phyloP scores from a whole-genome alignment of 495 filamentous ascomycete genomes.

The Parathielavia hyrcaniae region DNA sequence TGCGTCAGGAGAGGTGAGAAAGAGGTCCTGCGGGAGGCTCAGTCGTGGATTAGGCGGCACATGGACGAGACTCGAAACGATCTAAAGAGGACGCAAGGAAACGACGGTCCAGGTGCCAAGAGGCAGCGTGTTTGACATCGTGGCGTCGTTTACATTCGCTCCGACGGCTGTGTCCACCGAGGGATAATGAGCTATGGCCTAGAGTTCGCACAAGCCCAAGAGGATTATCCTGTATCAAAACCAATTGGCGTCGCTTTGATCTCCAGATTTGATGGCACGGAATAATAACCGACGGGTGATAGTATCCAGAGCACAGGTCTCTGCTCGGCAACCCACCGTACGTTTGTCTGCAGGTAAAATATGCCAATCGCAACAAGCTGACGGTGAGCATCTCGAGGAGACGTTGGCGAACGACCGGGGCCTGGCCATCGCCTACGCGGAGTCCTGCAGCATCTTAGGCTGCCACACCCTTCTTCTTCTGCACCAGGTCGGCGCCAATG shows the following conservation, averaged over 20 bases:
- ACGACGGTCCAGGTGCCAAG: slow-evolving; percentile 22
- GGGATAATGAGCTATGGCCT: background rate
- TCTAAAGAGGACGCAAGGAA: background rate
- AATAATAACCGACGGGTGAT: background rate
- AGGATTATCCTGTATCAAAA: background rate
- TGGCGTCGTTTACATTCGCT: background rate
- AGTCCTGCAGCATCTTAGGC: background rate
- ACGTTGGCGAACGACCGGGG: background rate
- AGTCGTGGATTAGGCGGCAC: slow-evolving; percentile 18
- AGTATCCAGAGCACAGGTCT: background rate
- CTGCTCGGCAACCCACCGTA: background rate
- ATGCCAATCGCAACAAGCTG: too few relatives aligned
- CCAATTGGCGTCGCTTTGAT: too few relatives aligned
- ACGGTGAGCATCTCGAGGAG: too few relatives aligned
- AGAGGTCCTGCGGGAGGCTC: slow-evolving; percentile 51
- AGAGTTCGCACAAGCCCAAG: background rate
- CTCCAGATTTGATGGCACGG: too few relatives aligned
- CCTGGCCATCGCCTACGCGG: background rate
- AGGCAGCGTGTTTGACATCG: slow-evolving; percentile 16
- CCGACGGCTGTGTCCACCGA: background rate
- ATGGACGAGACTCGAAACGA: slow-evolving; percentile 12
- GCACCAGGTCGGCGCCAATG: slow-evolving; percentile 24
- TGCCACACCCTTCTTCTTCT: slow-evolving; percentile 18
- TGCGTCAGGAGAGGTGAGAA: slow-evolving; percentile 80
- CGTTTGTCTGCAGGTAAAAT: background rate